Conservation (phyloP, 164 flowering plant genomes). For the Umbellularia californica region DNA sequence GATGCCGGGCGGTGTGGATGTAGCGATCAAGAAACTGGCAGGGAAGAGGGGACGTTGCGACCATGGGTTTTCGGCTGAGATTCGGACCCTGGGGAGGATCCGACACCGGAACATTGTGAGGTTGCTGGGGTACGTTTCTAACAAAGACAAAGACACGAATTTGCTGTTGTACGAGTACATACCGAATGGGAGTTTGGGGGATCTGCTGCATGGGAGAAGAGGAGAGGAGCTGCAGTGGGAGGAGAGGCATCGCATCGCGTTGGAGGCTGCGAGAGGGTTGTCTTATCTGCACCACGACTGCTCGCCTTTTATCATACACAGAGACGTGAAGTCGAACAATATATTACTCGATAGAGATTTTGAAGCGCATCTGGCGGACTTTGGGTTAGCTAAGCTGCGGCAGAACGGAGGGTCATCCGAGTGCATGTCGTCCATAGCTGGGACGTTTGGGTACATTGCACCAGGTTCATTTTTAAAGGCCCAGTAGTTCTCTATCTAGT, state of each 20-base stretch:
- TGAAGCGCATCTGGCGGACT: slow-evolving; percentile 96
- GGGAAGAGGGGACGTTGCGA: slow-evolving; percentile 48
- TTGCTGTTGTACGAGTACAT: slow-evolving; percentile 84
- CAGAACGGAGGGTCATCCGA: slow-evolving; percentile 72
- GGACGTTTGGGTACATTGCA: slow-evolving; percentile 96
- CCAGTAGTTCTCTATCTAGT: too few species aligned
- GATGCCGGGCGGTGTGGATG: slow-evolving; percentile 60
- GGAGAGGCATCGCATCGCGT: slow-evolving; percentile 59
- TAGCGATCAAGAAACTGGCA: slow-evolving; percentile 68
- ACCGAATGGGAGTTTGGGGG: slow-evolving; percentile 93
- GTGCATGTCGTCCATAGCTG: slow-evolving; percentile 93
- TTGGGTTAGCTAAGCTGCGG: slow-evolving; percentile 90
- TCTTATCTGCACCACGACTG: slow-evolving; percentile 95
- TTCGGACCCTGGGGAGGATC: slow-evolving; percentile 76
- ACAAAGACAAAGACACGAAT: slow-evolving; percentile 75
- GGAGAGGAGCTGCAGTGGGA: slow-evolving; percentile 86
- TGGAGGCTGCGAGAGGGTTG: slow-evolving; percentile 80
- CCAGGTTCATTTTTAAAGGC: slow-evolving; percentile 48
- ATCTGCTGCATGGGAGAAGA: slow-evolving; percentile 68
- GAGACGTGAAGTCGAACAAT: slow-evolving; percentile 89
- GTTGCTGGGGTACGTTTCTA: slow-evolving; percentile 74
- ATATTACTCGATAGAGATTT: slow-evolving; percentile 70
- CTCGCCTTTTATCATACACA: slow-evolving; percentile 73
- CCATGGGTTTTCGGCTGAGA: slow-evolving; percentile 85
- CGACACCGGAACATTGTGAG: slow-evolving; percentile 84